Base-by-base conservation (phyloP, 371 early-diverging fungal genomes). In the Mortierella sp. region DNA sequence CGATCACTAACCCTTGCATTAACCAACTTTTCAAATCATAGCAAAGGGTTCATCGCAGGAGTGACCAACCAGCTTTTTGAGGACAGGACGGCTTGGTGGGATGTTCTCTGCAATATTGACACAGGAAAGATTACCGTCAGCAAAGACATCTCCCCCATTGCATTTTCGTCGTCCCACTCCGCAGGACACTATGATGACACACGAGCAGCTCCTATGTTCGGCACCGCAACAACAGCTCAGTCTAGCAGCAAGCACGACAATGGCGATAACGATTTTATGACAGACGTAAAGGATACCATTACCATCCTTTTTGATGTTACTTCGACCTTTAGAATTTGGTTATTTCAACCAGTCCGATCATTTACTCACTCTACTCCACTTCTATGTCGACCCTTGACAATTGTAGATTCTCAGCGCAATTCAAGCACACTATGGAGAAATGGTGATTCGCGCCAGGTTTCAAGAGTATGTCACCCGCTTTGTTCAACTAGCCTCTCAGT, bases 31-130 rank as follows among this genome's bases (percentile, higher is more conserved):
- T 24, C 41, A 68, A 21, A 12, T 16, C 8, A 71, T 60, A 96
- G 96, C 71, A 94, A 97, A 49, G 98, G 98, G 1, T 98, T 95
- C 84, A 97, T 99, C 88, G 99, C 99, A 4, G 99, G 99, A 29
- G 98, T 98, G 6, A 97, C 98, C 0, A 98, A 99, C 89, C 97
- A 97, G 27, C 93, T 96, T 0, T 97, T 98, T 87, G 97, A 97
- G 81, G 97, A 97, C 79, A 95, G 97, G 71, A 92, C 95, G 16
- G 91, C 93, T 70, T 97, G 98, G 98, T 99, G 98, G 98, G 99
- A 99, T 88, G 93, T 99, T 4, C 89, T 97, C 24, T 97, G 96
- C 88, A 96, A 98, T 81, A 95, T 99, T 75, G 95, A 95, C 73
- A 97, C 97, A 1, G 97, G 97, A 38, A 96, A 95, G 80, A 97